A percentile compares a stretch with the other conserved stretches of the same genome.
Evolutionary conservation across 148 eudicot species (phyloP).

Genomic region (Polygonum aviculare): DNA sequence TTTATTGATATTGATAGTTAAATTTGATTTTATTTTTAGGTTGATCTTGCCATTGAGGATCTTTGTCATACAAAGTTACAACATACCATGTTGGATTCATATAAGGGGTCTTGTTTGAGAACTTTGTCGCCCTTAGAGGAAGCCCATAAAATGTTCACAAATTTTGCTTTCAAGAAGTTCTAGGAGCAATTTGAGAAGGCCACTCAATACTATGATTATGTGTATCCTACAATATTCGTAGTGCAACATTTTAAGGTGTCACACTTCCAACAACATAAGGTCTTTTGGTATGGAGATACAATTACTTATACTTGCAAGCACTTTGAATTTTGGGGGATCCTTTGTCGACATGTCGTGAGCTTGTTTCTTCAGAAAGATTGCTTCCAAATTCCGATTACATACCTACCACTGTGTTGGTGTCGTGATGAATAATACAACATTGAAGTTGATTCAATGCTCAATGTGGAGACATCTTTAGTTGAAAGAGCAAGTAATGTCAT

Average conservation of each 20-base stretch:
- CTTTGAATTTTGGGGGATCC: slow-evolving; percentile 1
- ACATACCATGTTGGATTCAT: not conserved
- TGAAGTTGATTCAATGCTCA: not conserved
- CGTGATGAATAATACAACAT: not conserved
- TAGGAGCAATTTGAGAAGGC: not conserved
- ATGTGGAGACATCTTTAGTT: too few species aligned
- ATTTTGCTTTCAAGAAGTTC: not conserved
- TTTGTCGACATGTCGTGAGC: not conserved
- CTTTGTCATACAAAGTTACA: not conserved
- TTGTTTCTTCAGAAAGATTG: not conserved
- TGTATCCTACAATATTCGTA: not conserved
- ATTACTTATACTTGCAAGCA: not conserved
- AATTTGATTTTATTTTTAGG: too few species aligned
- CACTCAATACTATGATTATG: not conserved
- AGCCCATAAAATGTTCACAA: not conserved
- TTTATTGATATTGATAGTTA: too few species aligned
- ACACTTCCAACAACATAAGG: not conserved
- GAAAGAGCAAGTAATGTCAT: not conserved
- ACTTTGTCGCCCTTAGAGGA: not conserved
- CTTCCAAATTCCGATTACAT: not conserved
- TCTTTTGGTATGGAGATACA: not conserved
- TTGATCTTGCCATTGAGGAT: not conserved
- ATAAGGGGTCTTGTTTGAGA: not conserved
- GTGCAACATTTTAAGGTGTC: not conserved
- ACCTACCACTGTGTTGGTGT: not conserved